Percentiles rank a stretch among this genome's conserved stretches.
These are phyloP conservation scores for Fusarium burgessii DNA, from an alignment of 2,329 filamentous ascomycete genomes.

Conservation along the genomic window DNA sequence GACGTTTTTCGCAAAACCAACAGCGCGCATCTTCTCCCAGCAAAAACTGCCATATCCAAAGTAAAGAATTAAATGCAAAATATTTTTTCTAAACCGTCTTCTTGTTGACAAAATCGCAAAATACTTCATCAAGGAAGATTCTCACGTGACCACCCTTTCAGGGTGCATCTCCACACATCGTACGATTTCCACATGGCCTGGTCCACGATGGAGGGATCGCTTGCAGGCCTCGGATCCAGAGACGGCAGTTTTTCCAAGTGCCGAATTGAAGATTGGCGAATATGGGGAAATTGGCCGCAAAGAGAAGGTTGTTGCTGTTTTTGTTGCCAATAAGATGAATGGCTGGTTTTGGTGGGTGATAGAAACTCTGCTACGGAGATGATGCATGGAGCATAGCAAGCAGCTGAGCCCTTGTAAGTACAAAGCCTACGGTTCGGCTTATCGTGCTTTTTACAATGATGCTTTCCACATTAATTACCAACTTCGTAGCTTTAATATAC, in stretches of 20 bases:
- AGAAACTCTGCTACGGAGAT: not conserved
- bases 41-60: accelerated
- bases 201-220: conserved; percentile 17
- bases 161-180: conserved; percentile 39
- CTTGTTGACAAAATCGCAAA: not conserved
- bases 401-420: too few relatives aligned
- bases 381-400: too few relatives aligned
- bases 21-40: accelerated
- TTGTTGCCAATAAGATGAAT: not conserved
- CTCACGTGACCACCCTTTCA: conserved; percentile 38
- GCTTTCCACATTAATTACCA: too few relatives aligned
- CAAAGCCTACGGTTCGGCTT: accelerated
- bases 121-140: not conserved
- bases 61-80: accelerated
- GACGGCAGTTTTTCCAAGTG: conserved; percentile 11
- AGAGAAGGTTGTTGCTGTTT: not conserved
- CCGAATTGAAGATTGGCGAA: conserved; percentile 3
- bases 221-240: conserved; percentile 12
- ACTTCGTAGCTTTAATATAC: not conserved
- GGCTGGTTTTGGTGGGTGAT: not conserved
- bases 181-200: conserved; percentile 39
- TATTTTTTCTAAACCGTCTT: not conserved
- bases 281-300: conserved; percentile 7
- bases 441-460: not conserved
- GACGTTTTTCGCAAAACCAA: not conserved